Evolutionary conservation across 2,329 filamentous ascomycete genomes (phyloP), one percentile per base, ranked within the genome.

Genomic region (Diaporthe amygdali): DNA sequence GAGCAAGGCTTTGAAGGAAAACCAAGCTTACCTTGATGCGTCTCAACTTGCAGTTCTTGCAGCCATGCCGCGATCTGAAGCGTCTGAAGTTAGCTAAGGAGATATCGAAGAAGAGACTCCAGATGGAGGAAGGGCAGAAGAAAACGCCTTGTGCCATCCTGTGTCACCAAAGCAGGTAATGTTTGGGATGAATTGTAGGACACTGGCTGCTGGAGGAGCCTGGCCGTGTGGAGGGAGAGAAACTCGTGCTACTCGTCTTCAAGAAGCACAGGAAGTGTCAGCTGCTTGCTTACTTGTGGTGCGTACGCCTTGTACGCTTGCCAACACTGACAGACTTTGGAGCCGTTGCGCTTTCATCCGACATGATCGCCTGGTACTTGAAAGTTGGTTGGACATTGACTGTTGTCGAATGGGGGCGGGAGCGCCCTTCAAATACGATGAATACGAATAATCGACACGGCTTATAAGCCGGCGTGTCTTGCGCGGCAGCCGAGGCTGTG

Each of bases 401-500:
- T 46, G n/a, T 4, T 15, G 7, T 30, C 25, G 10, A 32, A n/a
- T 17, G 15, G 55, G 37, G 27, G 25, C 55, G 55, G 39, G 14
- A 10, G 17, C 39, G 55, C 39, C 25, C 37, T 44, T 61, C 55
- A 44, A 61, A 61, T 61, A 61, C 54, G 51, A 39, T 9, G 9
- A 22, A 46, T 56, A 46, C 54, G 46, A 70, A 51, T 51, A 61
- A 52, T 51, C 32, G 51, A 47, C 64, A 52, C 22, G 30, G 46
- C n/a, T 72, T 70, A 30, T 72, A 70, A 55, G 70, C 70, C 37
- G 70, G 63, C 25, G 61, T 52, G 22, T 30, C 37, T 44, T 59
- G 55, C 55, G 55, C 55, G 55, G 55, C 55, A 59, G 9, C 55
- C 20, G 55, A 37, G 55, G 55, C 55, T 44, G 55, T 59, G 55